Evolutionary conservation across 139 green algal genomes (phyloP), one percentile per base, ranked within the genome.

Genomic region (Parachlorella kessleri): DNA sequence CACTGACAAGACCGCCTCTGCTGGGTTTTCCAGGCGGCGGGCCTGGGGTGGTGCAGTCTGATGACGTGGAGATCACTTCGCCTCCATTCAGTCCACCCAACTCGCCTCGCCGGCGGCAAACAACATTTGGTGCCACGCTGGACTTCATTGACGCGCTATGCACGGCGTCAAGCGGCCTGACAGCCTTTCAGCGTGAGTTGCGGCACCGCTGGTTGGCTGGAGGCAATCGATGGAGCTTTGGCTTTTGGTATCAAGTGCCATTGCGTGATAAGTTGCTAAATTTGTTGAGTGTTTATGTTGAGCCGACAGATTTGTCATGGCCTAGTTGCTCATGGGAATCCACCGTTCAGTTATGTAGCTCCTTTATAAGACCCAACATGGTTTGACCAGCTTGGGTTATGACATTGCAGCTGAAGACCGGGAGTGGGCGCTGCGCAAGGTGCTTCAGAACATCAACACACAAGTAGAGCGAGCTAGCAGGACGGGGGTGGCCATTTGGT

Each of bases 101-200:
- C 75, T 93, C 87, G 14, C 91, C 91, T 9, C 83, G 89, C 55
- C 75, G 93, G 77, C 83, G 94, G 35, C 86, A 94, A 66, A 93
- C 91, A 66, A 96, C 92, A n/a, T 94, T 97, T 87, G 91, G 90
- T 1, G 94, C 96, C 30, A 98, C 94, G 0, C 87, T 98, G n/a
- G 96, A 99, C 83, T 98, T 99, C 79, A 86, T 99, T 3, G 92
- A 98, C 35, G 93, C 95, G 2, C 90, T 99, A 30, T 98, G 94
- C 77, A 90, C 97, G 28, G 93, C 95, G 0, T 95, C 88, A 28
- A 86, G 79, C 24, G 83, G 81, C 48, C 88, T 99, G 10, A 95
- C 93, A 0, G 82, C 75, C 33, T 93, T 97, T 80, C 75, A 77
- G 30, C 79, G 67, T 83, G n/a, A n/a, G n/a, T n/a, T n/a, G n/a